phyloP scores from a whole-genome alignment of 176 grass and related monocot genomes.

The Musa acuminata region DNA sequence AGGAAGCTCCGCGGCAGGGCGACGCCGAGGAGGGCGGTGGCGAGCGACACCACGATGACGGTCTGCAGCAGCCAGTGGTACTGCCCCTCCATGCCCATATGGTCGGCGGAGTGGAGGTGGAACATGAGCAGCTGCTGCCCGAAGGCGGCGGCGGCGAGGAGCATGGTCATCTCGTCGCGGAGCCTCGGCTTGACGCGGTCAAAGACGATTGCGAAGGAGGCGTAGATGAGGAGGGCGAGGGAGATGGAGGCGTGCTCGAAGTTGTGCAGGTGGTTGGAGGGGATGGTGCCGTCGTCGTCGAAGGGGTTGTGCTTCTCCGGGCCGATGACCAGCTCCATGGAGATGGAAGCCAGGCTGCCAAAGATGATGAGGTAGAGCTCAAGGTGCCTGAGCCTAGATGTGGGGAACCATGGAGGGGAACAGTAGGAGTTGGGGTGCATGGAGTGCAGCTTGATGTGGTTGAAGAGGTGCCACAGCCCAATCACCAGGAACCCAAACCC shows the following conservation, averaged over 20 bases:
- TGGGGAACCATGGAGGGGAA: conserved; percentile 46
- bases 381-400: conserved; percentile 30
- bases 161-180: background rate
- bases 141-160: background rate
- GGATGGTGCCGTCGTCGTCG: conserved; percentile 45
- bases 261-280: too few relatives aligned
- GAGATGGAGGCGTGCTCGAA: too few relatives aligned
- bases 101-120: background rate
- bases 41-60: background rate
- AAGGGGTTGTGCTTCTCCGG: conserved; percentile 44
- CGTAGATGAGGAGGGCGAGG: conserved; percentile 32
- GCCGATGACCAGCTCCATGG: conserved; percentile 45
- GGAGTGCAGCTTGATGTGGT: conserved; percentile 43
- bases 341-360: conserved; percentile 36
- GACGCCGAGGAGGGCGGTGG: background rate
- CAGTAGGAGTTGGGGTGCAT: conserved; percentile 40
- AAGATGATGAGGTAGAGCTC: conserved; percentile 42
- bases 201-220: conserved; percentile 30
- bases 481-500: conserved; percentile 15
- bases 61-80: background rate
- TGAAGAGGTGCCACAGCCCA: conserved; percentile 60
- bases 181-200: background rate
- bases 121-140: background rate
- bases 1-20: background rate
- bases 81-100: background rate